phyloP scores from a whole-genome alignment of 2,329 filamentous ascomycete species.

The Aspergillus sp. region DNA sequence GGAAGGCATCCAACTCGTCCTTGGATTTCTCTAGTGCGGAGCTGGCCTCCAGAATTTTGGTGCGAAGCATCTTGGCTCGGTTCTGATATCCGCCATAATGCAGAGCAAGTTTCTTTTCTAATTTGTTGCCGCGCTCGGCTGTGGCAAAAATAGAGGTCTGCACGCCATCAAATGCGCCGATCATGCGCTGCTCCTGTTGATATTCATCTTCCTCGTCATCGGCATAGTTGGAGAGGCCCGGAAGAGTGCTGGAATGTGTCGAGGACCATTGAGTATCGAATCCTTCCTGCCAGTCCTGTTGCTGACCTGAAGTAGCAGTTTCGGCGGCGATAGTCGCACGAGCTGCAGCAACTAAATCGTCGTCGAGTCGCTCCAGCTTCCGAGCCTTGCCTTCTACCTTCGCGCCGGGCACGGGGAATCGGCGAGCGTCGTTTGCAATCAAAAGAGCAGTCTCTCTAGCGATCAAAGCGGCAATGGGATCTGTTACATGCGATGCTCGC shows the following conservation, averaged over 20 bases:
- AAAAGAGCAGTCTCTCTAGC: slow-evolving; percentile 75
- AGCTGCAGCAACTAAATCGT: slow-evolving; percentile 71
- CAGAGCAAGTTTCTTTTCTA: slow-evolving; percentile 89
- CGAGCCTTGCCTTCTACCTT: slow-evolving; percentile 63
- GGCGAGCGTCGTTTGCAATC: slow-evolving; percentile 77
- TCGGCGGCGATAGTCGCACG: slow-evolving; percentile 75
- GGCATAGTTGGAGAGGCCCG: slow-evolving; percentile 77
- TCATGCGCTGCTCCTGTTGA: slow-evolving; percentile 58
- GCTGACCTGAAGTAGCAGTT: slow-evolving; percentile 51
- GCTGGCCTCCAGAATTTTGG: slow-evolving; percentile 75
- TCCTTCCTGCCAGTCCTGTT: slow-evolving; percentile 47
- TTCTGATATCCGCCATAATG: slow-evolving; percentile 89
- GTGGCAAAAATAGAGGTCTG: slow-evolving; percentile 71
- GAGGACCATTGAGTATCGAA: slow-evolving; percentile 55
- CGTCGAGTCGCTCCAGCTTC: slow-evolving; percentile 64
- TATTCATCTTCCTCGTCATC: slow-evolving; percentile 70
- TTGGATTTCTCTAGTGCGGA: slow-evolving; percentile 72
- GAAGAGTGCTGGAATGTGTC: slow-evolving; percentile 54
- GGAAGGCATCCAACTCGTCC: slow-evolving; percentile 71
- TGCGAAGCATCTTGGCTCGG: slow-evolving; percentile 73
- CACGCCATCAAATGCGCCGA: slow-evolving; percentile 70
- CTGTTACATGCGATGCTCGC: slow-evolving; percentile 58
- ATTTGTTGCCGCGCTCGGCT: slow-evolving; percentile 78
- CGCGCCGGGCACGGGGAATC: slow-evolving; percentile 68
- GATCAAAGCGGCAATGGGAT: slow-evolving; percentile 68